These are phyloP conservation scores for Noccaea caerulescens DNA, from an alignment of 345 rosid genomes.

Conservation along the genomic window DNA sequence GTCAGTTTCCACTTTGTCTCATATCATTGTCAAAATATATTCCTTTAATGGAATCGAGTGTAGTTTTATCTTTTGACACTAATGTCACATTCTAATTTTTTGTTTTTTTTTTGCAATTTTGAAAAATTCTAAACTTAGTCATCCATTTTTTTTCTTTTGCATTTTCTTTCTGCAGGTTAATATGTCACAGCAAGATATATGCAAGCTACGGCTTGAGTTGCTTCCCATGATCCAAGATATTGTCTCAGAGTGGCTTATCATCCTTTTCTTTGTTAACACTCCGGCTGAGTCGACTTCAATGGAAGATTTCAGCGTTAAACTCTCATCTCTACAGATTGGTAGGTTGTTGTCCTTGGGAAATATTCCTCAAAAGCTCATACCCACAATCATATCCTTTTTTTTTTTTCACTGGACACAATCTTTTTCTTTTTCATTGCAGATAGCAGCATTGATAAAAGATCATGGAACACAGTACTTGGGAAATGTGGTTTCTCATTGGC, in stretches of 20 bases:
- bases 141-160: constrained; percentile 13
- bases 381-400: constrained; percentile 17
- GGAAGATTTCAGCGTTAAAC: constrained; percentile 91
- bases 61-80: constrained; percentile 19
- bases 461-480: constrained; percentile 79
- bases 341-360: constrained; percentile 40
- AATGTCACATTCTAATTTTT: neutral
- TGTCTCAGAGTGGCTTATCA: constrained; percentile 83
- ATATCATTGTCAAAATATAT: constrained; percentile 19
- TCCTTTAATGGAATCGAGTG: constrained; percentile 7
- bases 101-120: neutral
- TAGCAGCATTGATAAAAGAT: constrained; percentile 62
- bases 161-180: constrained; percentile 55
- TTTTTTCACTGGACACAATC: constrained; percentile 20
- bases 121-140: constrained; percentile 4
- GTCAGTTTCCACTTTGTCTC: constrained; percentile 50
- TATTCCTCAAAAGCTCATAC: constrained; percentile 16
- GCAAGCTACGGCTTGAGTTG: constrained; percentile 77
- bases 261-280: constrained; percentile 67
- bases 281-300: constrained; percentile 73
- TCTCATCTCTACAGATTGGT: constrained; percentile 91
- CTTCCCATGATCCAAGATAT: constrained; percentile 89
- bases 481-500: constrained; percentile 84
- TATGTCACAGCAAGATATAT: constrained; percentile 68
- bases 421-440: constrained; percentile 52